Conservation (phyloP, 1,139 yeast species). For the Candida glucosophila region DNA sequence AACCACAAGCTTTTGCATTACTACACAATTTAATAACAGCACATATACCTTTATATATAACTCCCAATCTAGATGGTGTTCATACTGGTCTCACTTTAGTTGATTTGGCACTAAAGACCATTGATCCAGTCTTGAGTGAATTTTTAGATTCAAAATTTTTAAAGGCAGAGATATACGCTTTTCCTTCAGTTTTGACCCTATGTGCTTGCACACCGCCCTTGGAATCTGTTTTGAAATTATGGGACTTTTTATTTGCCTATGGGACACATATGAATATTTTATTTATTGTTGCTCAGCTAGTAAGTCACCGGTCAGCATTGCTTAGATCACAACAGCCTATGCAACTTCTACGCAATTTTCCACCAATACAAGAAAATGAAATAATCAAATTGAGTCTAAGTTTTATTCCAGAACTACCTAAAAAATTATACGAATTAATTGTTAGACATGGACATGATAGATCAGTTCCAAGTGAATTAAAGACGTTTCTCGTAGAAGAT, state of each 20-base stretch:
- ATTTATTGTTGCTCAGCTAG: constrained; percentile 77
- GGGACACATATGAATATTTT: constrained; percentile 85
- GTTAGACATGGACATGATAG: constrained; percentile 66
- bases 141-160: constrained; percentile 55
- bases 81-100: constrained; percentile 67
- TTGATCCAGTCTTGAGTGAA: constrained; percentile 65
- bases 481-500: constrained; percentile 12
- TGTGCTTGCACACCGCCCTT: constrained; percentile 90
- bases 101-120: constrained; percentile 59
- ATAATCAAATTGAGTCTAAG: constrained; percentile 74
- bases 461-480: constrained; percentile 31
- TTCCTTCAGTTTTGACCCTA: constrained; percentile 78
- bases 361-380: constrained; percentile 63
- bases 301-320: constrained; percentile 55
- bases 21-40: constrained; percentile 49
- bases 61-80: constrained; percentile 75
- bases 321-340: constrained; percentile 61
- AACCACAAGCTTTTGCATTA: constrained; percentile 77
- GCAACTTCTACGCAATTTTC: constrained; percentile 65
- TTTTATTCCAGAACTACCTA: constrained; percentile 71
- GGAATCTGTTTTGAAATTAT: constrained; percentile 61
- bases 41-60: constrained; percentile 71
- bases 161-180: constrained; percentile 81
- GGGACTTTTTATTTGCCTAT: constrained; percentile 90
- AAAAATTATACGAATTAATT: constrained; percentile 55